Conservation (phyloP, 2,329 filamentous ascomycete species). For the Fonsecaea monophora region DNA sequence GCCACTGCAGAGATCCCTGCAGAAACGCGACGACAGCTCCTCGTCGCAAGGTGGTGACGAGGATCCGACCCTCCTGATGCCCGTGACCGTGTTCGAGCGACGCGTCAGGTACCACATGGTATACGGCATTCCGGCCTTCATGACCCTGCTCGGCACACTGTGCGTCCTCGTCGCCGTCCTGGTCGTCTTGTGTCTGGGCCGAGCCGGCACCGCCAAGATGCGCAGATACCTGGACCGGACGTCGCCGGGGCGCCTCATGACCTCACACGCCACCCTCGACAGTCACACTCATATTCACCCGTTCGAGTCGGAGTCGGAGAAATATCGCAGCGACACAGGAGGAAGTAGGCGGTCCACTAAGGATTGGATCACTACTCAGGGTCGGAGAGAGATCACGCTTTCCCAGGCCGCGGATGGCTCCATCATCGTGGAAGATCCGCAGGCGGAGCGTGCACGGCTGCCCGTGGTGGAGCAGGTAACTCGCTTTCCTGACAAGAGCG, state of each 20-base stretch:
- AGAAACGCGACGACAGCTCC: slow-evolving; percentile 14
- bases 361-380: slow-evolving; percentile 4
- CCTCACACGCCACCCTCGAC: neutral
- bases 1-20: slow-evolving; percentile 18
- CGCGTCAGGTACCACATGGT: slow-evolving; percentile 44
- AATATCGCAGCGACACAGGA: neutral
- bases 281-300: too few relatives aligned
- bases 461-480: neutral
- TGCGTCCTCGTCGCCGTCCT: slow-evolving; percentile 46
- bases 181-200: slow-evolving; percentile 46
- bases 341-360: neutral
- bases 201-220: slow-evolving; percentile 6
- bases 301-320: neutral
- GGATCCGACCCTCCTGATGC: slow-evolving; percentile 23
- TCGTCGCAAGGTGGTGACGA: neutral
- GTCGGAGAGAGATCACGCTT: slow-evolving; percentile 6
- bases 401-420: slow-evolving; percentile 5
- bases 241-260: slow-evolving; percentile 6
- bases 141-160: slow-evolving; percentile 48
- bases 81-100: slow-evolving; percentile 41
- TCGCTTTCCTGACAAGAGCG: neutral
- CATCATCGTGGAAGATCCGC: slow-evolving; percentile 7
- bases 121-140: slow-evolving; percentile 46
- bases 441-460: neutral
- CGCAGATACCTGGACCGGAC: slow-evolving; percentile 12